A percentile compares a stretch with the other conserved stretches of the same genome.
phyloP scores from a whole-genome alignment of 495 filamentous ascomycete genomes.

The Paragyromitra xinjiangensis region DNA sequence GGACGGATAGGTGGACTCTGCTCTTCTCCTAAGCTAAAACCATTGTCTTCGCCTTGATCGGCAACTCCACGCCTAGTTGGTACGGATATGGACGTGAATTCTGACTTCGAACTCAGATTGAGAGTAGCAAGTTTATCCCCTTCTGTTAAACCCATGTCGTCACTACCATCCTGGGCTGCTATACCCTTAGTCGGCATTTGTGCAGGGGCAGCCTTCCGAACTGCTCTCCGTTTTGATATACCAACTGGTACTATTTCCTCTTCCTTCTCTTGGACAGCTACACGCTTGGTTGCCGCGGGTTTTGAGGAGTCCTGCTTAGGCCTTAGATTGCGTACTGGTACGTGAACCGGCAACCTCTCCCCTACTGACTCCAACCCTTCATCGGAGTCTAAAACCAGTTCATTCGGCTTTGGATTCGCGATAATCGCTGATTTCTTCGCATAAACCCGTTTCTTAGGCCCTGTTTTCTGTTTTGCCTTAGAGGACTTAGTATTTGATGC shows the following conservation, averaged over 20 bases:
- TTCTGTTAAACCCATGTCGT: not conserved
- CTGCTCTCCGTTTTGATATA: not conserved
- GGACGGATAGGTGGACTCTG: not conserved
- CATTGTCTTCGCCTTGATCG: not conserved
- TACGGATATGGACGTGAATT: not conserved
- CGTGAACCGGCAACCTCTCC: not conserved
- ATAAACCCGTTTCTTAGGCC: conserved; percentile 15
- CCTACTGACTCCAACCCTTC: conserved; percentile 1
- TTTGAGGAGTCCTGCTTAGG: conserved; percentile 11
- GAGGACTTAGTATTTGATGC: not conserved
- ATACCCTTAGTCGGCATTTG: not conserved
- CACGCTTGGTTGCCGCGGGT: conserved; percentile 9
- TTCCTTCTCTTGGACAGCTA: not conserved
- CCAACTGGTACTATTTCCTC: not conserved
- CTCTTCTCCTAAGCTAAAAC: not conserved
- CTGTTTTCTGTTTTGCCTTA: conserved; percentile 10
- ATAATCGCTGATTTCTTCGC: conserved; percentile 20
- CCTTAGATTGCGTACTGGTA: not conserved
- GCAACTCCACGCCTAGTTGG: not conserved
- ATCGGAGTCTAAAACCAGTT: conserved; percentile 24
- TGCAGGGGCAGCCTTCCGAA: not conserved
- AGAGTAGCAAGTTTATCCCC: too few species aligned
- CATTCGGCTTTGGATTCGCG: conserved; percentile 1
- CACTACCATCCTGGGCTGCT: not conserved
- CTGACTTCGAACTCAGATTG: not conserved